Conservation (phyloP, 106 monocot species). For the Allium cepa region DNA sequence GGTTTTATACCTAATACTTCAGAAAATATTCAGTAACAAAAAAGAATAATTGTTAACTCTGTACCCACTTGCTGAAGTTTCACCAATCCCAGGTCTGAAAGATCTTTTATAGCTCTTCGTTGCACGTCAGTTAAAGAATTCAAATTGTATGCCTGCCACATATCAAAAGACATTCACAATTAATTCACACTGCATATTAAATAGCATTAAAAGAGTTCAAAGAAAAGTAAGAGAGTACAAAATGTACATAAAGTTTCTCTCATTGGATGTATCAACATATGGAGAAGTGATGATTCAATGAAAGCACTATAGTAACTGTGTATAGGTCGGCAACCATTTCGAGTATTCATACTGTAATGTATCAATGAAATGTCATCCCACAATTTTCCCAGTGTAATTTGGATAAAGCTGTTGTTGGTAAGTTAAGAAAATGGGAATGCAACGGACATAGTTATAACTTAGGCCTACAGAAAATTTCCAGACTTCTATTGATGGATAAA, state of each 20-base stretch:
- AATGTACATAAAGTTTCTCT: background rate
- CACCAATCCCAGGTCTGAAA: slow-evolving; percentile 80
- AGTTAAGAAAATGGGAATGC: too few relatives aligned
- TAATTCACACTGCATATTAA: background rate
- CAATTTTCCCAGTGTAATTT: too few relatives aligned
- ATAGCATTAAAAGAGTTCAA: background rate
- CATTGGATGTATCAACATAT: background rate
- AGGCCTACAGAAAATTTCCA: too few relatives aligned
- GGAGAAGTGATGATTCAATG: background rate
- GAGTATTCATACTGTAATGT: too few relatives aligned
- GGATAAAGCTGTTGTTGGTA: too few relatives aligned
- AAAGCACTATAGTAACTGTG: too few relatives aligned
- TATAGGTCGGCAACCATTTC: too few relatives aligned
- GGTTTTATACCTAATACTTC: too few relatives aligned
- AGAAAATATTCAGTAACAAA: too few relatives aligned
- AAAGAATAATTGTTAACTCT: background rate
- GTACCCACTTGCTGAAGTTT: slow-evolving; percentile 80
- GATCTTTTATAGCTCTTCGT: slow-evolving; percentile 71
- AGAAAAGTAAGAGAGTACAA: background rate
- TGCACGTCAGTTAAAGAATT: slow-evolving; percentile 84
- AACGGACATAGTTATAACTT: too few relatives aligned
- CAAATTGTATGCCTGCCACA: slow-evolving; percentile 75
- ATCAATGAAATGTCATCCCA: too few relatives aligned
- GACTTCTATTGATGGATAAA: too few relatives aligned
- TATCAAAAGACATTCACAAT: slow-evolving; percentile 1